These are phyloP conservation scores for Friedmanniomyces simplex DNA, from an alignment of 495 filamentous ascomycete species.

Conservation along the genomic window DNA sequence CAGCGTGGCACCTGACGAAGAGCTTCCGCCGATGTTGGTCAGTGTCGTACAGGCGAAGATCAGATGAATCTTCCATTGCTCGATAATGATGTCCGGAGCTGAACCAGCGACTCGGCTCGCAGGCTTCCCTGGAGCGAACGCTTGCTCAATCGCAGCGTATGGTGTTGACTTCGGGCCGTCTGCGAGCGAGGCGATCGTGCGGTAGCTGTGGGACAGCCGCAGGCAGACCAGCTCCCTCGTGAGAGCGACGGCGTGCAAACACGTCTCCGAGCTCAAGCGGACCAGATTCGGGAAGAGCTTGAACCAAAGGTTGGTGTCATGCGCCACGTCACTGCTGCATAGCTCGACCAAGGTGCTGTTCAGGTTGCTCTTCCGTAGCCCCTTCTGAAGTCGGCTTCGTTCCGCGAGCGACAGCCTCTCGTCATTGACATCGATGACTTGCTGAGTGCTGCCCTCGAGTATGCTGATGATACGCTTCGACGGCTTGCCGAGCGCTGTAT, in stretches of 20 bases:
- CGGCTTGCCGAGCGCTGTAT: slow-evolving; percentile 67
- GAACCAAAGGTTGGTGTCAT: slow-evolving; percentile 92
- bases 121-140: slow-evolving; percentile 29
- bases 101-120: slow-evolving; percentile 51
- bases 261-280: slow-evolving; percentile 79
- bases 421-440: slow-evolving; percentile 85
- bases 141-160: slow-evolving; percentile 47
- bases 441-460: slow-evolving; percentile 76
- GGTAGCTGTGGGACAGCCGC: slow-evolving; percentile 84
- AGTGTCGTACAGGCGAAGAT: slow-evolving; percentile 95
- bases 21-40: slow-evolving; percentile 56
- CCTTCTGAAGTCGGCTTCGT: slow-evolving; percentile 81
- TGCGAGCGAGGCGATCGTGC: slow-evolving; percentile 64
- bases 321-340: slow-evolving; percentile 88
- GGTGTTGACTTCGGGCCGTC: slow-evolving; percentile 56
- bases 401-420: slow-evolving; percentile 87
- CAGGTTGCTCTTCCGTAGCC: slow-evolving; percentile 71
- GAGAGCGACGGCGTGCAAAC: slow-evolving; percentile 78
- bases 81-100: slow-evolving; percentile 76
- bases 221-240: slow-evolving; percentile 87
- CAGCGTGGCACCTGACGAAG: slow-evolving; percentile 23
- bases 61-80: slow-evolving; percentile 98
- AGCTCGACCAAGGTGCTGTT: slow-evolving; percentile 85
- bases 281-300: slow-evolving; percentile 96
- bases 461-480: slow-evolving; percentile 77